Evolutionary conservation across 2,329 filamentous ascomycete species (phyloP).

Genomic region (Plectosphaerella plurivora): DNA sequence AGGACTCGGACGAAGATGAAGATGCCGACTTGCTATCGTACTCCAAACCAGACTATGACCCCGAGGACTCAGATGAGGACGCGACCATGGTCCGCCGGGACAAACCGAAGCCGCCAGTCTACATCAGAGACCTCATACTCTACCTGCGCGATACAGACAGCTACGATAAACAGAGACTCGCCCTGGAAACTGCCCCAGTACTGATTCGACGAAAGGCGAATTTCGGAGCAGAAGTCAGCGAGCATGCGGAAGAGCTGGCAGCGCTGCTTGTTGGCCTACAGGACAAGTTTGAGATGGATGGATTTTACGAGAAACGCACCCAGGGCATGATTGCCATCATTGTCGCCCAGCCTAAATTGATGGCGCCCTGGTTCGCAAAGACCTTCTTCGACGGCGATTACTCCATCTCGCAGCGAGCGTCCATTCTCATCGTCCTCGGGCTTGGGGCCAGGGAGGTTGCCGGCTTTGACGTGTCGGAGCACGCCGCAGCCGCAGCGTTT

Average conservation of each 20-base stretch:
- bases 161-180: conserved; percentile 79
- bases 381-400: conserved; percentile 92
- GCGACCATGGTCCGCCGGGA: conserved; percentile 79
- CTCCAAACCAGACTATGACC: conserved; percentile 80
- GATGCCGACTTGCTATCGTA: conserved; percentile 72
- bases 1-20: conserved; percentile 54
- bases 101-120: conserved; percentile 81
- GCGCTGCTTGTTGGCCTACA: conserved; percentile 73
- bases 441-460: conserved; percentile 80
- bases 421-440: conserved; percentile 77
- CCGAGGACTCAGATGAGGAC: conserved; percentile 90
- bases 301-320: conserved; percentile 70
- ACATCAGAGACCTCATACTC: conserved; percentile 77
- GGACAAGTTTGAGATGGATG: conserved; percentile 76
- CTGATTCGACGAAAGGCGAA: conserved; percentile 85
- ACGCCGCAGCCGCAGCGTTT: conserved; percentile 53
- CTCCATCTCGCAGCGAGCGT: conserved; percentile 77
- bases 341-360: conserved; percentile 67
- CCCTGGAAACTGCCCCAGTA: conserved; percentile 67
- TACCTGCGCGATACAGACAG: conserved; percentile 78
- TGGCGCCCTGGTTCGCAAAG: conserved; percentile 80
- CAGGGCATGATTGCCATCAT: conserved; percentile 81
- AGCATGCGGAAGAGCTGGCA: conserved; percentile 79
- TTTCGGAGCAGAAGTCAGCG: conserved; percentile 82
- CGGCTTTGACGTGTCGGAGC: conserved; percentile 60